Evolutionary conservation across 2,329 filamentous ascomycete genomes (phyloP).

Genomic region (Fusarium agapanthi): DNA sequence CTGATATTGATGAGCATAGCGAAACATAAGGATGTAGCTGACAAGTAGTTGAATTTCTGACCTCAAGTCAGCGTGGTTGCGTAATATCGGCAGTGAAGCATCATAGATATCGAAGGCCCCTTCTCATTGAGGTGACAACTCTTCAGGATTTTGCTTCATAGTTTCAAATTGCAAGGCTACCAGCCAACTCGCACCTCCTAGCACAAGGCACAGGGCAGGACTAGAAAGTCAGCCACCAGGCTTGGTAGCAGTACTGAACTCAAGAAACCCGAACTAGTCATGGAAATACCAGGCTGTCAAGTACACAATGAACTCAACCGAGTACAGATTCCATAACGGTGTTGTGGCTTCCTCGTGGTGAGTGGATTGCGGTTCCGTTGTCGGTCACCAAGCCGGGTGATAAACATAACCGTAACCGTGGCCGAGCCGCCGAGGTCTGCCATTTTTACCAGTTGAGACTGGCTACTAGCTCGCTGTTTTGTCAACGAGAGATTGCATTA

Average conservation of each 20-base stretch:
- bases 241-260: neutral
- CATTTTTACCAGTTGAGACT: slow-evolving; percentile 15
- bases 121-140: neutral
- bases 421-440: neutral
- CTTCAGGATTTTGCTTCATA: slow-evolving; percentile 2
- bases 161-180: neutral
- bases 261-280: neutral
- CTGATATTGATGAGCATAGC: neutral
- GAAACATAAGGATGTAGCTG: neutral
- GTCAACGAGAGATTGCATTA: slow-evolving; percentile 22
- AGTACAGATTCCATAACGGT: neutral
- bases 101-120: neutral
- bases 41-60: neutral
- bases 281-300: slow-evolving; percentile 6
- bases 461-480: slow-evolving; percentile 2
- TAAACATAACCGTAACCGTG: slow-evolving; percentile 17
- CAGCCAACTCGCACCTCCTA: slow-evolving; percentile 2
- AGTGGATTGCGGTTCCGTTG: slow-evolving; percentile 23
- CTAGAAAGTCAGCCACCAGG: slow-evolving; percentile 10
- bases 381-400: slow-evolving; percentile 24
- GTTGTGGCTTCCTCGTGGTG: slow-evolving; percentile 10
- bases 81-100: neutral
- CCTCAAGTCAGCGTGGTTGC: neutral
- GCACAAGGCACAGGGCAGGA: slow-evolving; percentile 25
- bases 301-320: neutral